phyloP scores from a whole-genome alignment of 805 yeast genomes.

The Lipomyces yamadae region DNA sequence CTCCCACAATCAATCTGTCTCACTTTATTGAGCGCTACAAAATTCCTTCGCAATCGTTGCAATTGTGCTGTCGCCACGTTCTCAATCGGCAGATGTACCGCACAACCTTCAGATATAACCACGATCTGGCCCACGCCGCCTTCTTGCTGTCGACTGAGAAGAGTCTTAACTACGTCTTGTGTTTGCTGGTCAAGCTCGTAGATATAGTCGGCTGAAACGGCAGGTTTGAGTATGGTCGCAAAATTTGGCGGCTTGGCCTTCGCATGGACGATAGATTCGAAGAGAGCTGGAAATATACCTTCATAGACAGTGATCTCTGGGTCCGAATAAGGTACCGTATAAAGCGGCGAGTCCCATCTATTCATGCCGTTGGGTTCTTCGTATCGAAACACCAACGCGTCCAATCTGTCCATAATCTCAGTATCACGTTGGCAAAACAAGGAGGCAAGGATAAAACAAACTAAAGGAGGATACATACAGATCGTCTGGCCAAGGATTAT shows the following conservation, averaged over 20 bases:
- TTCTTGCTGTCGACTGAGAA: constrained; percentile 67
- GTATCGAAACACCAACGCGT: constrained; percentile 77
- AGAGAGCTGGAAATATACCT: constrained; percentile 64
- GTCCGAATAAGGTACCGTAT: constrained; percentile 67
- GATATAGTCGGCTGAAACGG: constrained; percentile 73
- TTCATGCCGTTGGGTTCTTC: constrained; percentile 89
- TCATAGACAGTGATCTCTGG: constrained; percentile 33
- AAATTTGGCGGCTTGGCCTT: constrained; percentile 76
- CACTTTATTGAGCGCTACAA: constrained; percentile 78
- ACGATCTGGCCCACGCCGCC: constrained; percentile 45
- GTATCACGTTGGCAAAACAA: background rate
- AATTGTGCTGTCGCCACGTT: constrained; percentile 73
- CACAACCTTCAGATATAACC: constrained; percentile 48
- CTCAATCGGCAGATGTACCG: constrained; percentile 66
- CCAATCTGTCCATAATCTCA: constrained; percentile 44
- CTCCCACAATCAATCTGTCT: constrained; percentile 72
- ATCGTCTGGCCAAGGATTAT: constrained; percentile 37
- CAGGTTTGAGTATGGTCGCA: constrained; percentile 82
- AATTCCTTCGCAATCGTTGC: constrained; percentile 82
- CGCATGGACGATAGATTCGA: constrained; percentile 52
- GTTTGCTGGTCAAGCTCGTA: constrained; percentile 79
- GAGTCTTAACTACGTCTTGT: constrained; percentile 62
- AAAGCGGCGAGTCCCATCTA: constrained; percentile 94
- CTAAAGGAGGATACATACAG: constrained; percentile 18
- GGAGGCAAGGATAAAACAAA: background rate